Base-by-base conservation (phyloP, 2,329 filamentous ascomycete species). In the Lecanosticta acicola region DNA sequence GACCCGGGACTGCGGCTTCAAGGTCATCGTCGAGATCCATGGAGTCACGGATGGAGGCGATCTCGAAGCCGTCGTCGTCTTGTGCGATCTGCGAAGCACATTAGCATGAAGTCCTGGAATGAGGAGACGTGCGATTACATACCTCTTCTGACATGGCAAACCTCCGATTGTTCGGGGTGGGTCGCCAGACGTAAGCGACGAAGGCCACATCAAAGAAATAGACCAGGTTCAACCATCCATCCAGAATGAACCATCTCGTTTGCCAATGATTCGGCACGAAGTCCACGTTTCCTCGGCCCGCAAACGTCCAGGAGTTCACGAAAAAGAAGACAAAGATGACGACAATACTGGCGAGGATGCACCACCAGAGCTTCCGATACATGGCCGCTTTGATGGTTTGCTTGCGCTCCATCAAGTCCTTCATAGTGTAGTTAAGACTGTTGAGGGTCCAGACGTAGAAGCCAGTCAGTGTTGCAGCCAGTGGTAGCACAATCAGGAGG, bases 391-490 rank as follows among this genome's bases (percentile, higher is more conserved):
- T 98, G 59, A 85, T 84, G 59, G 86, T 84, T 70, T 98, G 93
- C 70, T 95, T 96, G 55, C 93, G 84, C 61, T 95, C 87, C 45
- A 85, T 78, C n/a, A 98, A 78, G 61, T 97, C 91, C 70, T 96
- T 97, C 72, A 97, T 91, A 0, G 93, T 98, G 47, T 84, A 76
- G 67, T 91, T 95, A 47, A 98, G 78, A 17, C 90, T 94, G 71
- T 96, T 97, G 54, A 98, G 77, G 0, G 93, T 98, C 93, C 93
- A 98, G 50, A 98, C 87, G 68, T 98, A 98, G 69, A 98, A 98
- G 9, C 87, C 90, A 14, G 93, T 98, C 53, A 98, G 71, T 0
- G 93, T 96, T 38, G 81, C 90, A 3, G 91, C 90, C 17, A 98
- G 77, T 0, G 93, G 93, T 13, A 98, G 78, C 20, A 98, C 89